phyloP scores from a whole-genome alignment of 768 basidiomycete species.

The Trametes maxima region DNA sequence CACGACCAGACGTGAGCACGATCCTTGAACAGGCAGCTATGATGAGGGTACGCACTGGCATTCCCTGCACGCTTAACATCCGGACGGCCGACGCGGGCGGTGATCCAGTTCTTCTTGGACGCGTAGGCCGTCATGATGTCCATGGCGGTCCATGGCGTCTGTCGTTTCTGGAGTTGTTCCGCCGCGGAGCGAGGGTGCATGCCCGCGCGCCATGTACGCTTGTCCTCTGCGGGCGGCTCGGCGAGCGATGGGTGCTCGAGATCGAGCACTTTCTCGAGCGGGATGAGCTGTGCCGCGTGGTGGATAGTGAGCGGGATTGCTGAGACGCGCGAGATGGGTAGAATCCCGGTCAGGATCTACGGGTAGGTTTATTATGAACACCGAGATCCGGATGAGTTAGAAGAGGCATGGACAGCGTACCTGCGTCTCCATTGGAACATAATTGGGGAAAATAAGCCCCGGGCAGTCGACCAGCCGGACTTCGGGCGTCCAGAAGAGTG shows the following conservation, averaged over 20 bases:
- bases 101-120: slow-evolving; percentile 77
- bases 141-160: slow-evolving; percentile 75
- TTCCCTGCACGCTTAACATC: slow-evolving; percentile 91
- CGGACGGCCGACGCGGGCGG: slow-evolving; percentile 88
- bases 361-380: slow-evolving; percentile 3
- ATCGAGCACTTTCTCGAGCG: slow-evolving; percentile 71
- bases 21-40: background rate
- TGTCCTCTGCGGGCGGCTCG: slow-evolving; percentile 50
- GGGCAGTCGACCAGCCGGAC: slow-evolving; percentile 95
- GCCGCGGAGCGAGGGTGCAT: slow-evolving; percentile 32
- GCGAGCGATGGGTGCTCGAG: slow-evolving; percentile 52
- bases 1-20: background rate
- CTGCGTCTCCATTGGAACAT: slow-evolving; percentile 82
- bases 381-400: background rate
- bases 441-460: slow-evolving; percentile 88
- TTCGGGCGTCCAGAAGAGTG: slow-evolving; percentile 84
- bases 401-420: slow-evolving; percentile 36
- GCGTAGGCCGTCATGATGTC: slow-evolving; percentile 84
- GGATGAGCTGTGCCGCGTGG: slow-evolving; percentile 65
- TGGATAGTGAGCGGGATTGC: slow-evolving; percentile 85
- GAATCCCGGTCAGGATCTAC: slow-evolving; percentile 68
- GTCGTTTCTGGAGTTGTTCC: slow-evolving; percentile 12
- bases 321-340: slow-evolving; percentile 82
- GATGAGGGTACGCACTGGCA: slow-evolving; percentile 60
- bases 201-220: slow-evolving; percentile 73